phyloP scores from a whole-genome alignment of 75 land plant species.

The Adiantum capillusveneris region DNA sequence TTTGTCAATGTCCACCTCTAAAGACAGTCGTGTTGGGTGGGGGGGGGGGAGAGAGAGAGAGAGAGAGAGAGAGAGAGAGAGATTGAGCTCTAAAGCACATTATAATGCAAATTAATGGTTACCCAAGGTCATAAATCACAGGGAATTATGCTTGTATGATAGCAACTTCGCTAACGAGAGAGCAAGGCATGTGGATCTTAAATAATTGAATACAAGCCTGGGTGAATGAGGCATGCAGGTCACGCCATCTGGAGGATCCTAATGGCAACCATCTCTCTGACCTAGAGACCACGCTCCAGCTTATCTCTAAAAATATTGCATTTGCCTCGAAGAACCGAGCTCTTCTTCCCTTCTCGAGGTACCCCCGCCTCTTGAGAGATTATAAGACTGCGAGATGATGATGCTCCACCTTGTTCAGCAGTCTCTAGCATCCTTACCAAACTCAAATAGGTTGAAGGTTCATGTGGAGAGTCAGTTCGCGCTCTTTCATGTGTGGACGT shows the following conservation, averaged over 20 bases:
- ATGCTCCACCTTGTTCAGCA: constrained; percentile 57
- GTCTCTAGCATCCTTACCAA: constrained; percentile 64
- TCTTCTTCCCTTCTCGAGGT: constrained; percentile 79
- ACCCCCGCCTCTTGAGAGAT: constrained; percentile 82
- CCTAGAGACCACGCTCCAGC: constrained; percentile 86
- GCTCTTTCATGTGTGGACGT: constrained; percentile 79
- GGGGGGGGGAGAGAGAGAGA: too few relatives aligned
- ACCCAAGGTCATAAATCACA: too few relatives aligned
- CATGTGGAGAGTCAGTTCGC: constrained; percentile 83
- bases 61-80: too few relatives aligned
- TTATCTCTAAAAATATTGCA: constrained; percentile 70
- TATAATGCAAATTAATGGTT: too few relatives aligned
- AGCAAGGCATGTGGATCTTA: too few relatives aligned
- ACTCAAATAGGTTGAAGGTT: constrained; percentile 90
- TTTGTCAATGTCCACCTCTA: too few relatives aligned
- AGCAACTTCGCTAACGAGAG: too few relatives aligned
- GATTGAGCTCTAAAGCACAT: too few relatives aligned
- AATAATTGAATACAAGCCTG: too few relatives aligned
- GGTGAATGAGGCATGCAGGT: constrained; percentile 70
- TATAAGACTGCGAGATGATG: constrained; percentile 78
- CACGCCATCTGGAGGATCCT: constrained; percentile 66
- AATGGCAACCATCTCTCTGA: constrained; percentile 67
- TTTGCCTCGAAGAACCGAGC: constrained; percentile 79
- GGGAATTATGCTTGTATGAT: too few relatives aligned
- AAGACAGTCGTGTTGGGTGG: too few relatives aligned